Base-by-base conservation (phyloP, 2,329 filamentous ascomycete genomes). In the Epichloe coenophiala region DNA sequence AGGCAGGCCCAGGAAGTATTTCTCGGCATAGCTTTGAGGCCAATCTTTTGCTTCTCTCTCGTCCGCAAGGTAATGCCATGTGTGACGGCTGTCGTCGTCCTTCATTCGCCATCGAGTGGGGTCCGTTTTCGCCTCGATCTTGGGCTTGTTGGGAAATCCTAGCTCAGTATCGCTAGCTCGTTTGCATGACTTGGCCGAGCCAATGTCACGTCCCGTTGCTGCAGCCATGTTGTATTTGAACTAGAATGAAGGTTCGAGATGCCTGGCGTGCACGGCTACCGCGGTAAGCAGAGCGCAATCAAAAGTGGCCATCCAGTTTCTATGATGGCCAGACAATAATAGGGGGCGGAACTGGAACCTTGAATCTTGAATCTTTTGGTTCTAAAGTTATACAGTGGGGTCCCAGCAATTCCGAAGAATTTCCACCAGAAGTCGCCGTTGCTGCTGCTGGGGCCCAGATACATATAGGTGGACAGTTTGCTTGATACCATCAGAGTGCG, bases 11-110 rank as follows among this genome's bases (percentile, higher is more conserved):
- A 98, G 65, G 61, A 83, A 87, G 65, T 89, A 95, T 66, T 88
- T 95, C 64, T 98, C 94, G n/a, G 89, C 88, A 51, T 74, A 75
- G 23, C 80, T 85, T 68, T 96, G 90, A 5, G 91, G 89, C 90
- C 91, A 96, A 51, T 78, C 70, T 58, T 85, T 73, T 7, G 75
- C 68, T 50, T 86, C 81, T 53, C 87, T 75, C 23, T 81, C 76
- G 49, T 93, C 84, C 9, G 80, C 78, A 3, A 98, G 72, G 63
- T 97, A 98, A 61, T 93, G 86, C 93, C 93, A 98, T 47, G 88
- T 95, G 60, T 96, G 89, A 51, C 86, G 77, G 46, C 93, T 91
- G 48, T 80, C 77, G 53, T 95, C 87, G 61, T 94, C 84, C 54
- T 81, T 77, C 63, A 97, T 70, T 54, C 93, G 80, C 93, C 93